These are phyloP conservation scores for Pythium dissimile DNA, from an alignment of 352 stramenopile species.

Conservation along the genomic window DNA sequence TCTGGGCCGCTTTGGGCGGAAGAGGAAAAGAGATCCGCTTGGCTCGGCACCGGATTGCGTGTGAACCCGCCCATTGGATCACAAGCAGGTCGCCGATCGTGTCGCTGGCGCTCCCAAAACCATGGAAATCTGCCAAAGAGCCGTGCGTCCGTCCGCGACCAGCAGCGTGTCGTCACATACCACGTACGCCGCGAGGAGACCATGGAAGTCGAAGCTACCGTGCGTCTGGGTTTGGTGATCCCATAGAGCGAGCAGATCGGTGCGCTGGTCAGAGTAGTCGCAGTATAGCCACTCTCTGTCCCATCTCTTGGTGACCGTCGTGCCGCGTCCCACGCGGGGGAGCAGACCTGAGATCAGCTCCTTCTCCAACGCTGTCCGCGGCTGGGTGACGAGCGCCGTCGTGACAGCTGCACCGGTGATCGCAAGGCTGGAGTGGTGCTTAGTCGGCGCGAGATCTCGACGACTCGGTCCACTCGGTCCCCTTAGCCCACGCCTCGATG, in stretches of 20 bases:
- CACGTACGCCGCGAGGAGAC: background rate
- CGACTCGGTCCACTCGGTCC: too few relatives aligned
- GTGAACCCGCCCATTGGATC: background rate
- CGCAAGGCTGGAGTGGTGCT: background rate
- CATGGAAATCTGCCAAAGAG: background rate
- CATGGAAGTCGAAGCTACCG: constrained; percentile 5
- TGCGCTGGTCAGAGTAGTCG: background rate
- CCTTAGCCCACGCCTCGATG: too few relatives aligned
- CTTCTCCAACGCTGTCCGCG: background rate
- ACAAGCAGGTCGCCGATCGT: background rate
- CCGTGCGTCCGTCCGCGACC: background rate
- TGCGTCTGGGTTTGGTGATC: background rate
- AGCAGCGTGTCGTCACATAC: background rate
- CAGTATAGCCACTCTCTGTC: background rate
- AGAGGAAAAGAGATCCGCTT: background rate
- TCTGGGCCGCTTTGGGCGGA: background rate
- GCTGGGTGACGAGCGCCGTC: background rate
- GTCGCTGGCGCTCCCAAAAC: background rate
- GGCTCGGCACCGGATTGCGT: background rate
- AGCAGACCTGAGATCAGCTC: background rate
- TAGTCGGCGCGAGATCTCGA: background rate
- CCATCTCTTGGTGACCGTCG: background rate
- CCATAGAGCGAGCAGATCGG: background rate
- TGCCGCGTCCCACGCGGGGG: background rate
- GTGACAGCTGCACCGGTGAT: background rate